Evolutionary conservation across 1,139 yeast genomes (phyloP), one percentile per base, ranked within the genome.

Genomic region (Yamadazyma atmosphaerica): DNA sequence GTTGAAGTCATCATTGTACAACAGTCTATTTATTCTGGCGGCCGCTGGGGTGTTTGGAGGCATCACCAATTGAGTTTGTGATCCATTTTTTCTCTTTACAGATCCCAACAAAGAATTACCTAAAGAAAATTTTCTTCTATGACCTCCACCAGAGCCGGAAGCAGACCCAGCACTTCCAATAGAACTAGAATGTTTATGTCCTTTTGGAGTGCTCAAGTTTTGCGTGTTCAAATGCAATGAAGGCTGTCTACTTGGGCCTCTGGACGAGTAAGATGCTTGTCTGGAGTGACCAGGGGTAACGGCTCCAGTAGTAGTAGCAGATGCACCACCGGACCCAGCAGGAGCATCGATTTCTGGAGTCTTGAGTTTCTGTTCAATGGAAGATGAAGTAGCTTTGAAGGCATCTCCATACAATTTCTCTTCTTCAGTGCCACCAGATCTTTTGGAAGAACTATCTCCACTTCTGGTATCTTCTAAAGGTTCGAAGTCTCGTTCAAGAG

Each of bases 51-150:
- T 74, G 49, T 65, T 68, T 5, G 77, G 77, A 9, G 77, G 77
- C 60, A 71, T 63, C 4, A 21, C 31, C 4, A 65, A 60, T 40
- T 69, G 71, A 28, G 73, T 61, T 40, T 68, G 70, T 26, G 76
- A 74, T 2, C 75, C 77, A 41, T 71, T 71, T 58, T 64, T 68
- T 48, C 71, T 70, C 43, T 78, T 63, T 48, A 71, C 65, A 14
- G 73, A 56, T n/a, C 63, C 61, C 40, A 76, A 57, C 30, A 77
- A 60, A 2, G 75, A 63, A 44, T 77, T 79, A 9, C 86, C 86
- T 45, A 81, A 68, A 3, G 85, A 79, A 51, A 81, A 80, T 55
- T 79, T 81, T 41, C 86, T 63, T 55, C 84, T 70, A 52, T 80
- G 86, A 3, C 68, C 64, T 8, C 18, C 18, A 15, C 58, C 55